Evolutionary conservation across 139 green algal species (phyloP), one percentile per base, ranked within the genome.

Genomic region (Tetradesmus obliquus): DNA sequence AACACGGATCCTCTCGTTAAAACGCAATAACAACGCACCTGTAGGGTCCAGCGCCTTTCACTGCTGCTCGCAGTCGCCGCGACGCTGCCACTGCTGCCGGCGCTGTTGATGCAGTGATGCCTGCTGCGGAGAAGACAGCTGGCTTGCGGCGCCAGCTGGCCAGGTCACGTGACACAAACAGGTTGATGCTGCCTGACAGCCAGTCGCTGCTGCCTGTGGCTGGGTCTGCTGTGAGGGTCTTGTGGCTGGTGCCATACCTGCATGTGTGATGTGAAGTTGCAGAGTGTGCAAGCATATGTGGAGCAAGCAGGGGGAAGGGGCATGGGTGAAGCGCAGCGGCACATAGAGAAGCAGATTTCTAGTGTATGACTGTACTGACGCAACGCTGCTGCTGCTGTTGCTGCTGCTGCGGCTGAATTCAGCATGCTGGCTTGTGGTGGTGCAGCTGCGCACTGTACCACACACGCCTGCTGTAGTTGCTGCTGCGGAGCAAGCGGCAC

Each of bases 81-180:
- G 66, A 76, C 17, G 66, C 66, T 24, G 66, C 66, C n/a, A 66
- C 57, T 82, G n/a, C 45, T 84, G 79, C 79, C 54, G 79, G 13
- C 19, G 45, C 79, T 84, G 79, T 22, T 9, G 81, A 15, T 5
- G 9, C 10, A 3, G 12, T 54, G 10, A 84, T 84, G n/a, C 22
- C 79, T 45, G 55, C 24, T 58, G 76, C 79, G 32, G 76, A 80
- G 32, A 91, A 91, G 79, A 91, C 88, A 3, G 57, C 15, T 5
- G 55, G 7, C 74, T 79, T 76, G 51, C 80, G 55, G 55, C 72
- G 55, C 88, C 88, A 91, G 24, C n/a, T 87, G 1, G 55, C 12
- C 76, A 91, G 76, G 76, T 91, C 88, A 79, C 79, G 88, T 53
- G 55, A 81, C 7, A 54, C 54, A 22, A 85, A 91, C 88, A 91